These are phyloP conservation scores for Colletotrichum tanaceti DNA, from an alignment of 2,329 filamentous ascomycete species.

Conservation along the genomic window DNA sequence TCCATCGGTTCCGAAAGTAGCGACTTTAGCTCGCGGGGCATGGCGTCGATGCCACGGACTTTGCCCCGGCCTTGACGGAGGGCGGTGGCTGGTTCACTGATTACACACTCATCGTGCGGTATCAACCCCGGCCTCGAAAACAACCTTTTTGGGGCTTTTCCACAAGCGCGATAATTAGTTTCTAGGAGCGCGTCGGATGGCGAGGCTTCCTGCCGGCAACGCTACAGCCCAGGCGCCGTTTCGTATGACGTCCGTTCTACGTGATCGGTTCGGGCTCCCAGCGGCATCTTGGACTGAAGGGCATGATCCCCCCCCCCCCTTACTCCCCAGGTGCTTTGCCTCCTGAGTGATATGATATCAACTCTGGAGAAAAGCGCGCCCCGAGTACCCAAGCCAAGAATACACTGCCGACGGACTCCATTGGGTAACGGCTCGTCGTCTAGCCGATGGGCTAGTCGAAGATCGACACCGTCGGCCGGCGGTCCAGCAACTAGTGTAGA, in stretches of 20 bases:
- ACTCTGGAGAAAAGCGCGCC: background rate
- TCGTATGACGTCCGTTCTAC: background rate
- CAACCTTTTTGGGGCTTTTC: too few species aligned
- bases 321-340: background rate
- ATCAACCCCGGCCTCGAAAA: too few species aligned
- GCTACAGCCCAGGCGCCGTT: too few species aligned
- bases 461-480: background rate
- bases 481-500: too few species aligned
- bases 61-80: background rate
- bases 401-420: background rate
- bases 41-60: background rate
- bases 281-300: background rate
- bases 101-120: too few species aligned
- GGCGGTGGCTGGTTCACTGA: too few species aligned
- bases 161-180: background rate
- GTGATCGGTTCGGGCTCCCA: background rate
- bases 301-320: too few species aligned
- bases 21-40: background rate
- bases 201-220: background rate
- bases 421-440: background rate
- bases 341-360: background rate
- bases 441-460: background rate
- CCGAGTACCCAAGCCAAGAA: background rate
- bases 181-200: background rate
- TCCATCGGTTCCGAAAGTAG: background rate